Percentiles rank a stretch among this genome's conserved stretches.
These are phyloP conservation scores for Labyrinthula sp. DNA, from an alignment of 352 stramenopile species.

Conservation along the genomic window DNA sequence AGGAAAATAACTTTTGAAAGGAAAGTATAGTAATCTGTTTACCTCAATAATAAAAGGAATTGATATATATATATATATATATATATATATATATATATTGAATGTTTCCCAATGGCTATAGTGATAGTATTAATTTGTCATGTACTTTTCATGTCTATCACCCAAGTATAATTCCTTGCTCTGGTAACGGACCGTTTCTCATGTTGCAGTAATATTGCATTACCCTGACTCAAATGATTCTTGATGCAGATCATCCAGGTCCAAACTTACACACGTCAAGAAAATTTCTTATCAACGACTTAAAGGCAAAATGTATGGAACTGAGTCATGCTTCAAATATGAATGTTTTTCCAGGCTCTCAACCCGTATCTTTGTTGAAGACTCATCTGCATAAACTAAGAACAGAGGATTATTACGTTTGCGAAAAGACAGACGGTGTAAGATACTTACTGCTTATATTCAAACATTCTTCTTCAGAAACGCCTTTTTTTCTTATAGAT, in stretches of 20 bases:
- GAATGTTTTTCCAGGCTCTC: conserved; percentile 20
- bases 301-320: conserved; percentile 16
- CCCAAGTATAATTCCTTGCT: no score
- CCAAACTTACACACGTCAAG: conserved; percentile 5
- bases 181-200: no score
- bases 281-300: conserved; percentile 1
- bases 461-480: no score
- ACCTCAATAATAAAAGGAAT: no score
- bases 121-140: no score
- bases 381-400: conserved; percentile 13
- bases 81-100: no score
- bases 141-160: no score
- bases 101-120: no score
- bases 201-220: no score
- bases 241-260: conserved; percentile 22
- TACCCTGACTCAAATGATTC: conserved; percentile 6
- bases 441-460: conserved; percentile 20
- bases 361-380: conserved; percentile 18
- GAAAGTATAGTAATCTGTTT: no score
- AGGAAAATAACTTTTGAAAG: no score
- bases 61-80: no score
- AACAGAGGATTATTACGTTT: conserved; percentile 8
- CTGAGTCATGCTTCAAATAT: conserved; percentile 1
- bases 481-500: conserved; percentile 21
- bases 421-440: conserved; percentile 23